Evolutionary conservation across 1,139 yeast genomes (phyloP), one percentile per base, ranked within the genome.

Genomic region (Sugiyamaella neomexicana): DNA sequence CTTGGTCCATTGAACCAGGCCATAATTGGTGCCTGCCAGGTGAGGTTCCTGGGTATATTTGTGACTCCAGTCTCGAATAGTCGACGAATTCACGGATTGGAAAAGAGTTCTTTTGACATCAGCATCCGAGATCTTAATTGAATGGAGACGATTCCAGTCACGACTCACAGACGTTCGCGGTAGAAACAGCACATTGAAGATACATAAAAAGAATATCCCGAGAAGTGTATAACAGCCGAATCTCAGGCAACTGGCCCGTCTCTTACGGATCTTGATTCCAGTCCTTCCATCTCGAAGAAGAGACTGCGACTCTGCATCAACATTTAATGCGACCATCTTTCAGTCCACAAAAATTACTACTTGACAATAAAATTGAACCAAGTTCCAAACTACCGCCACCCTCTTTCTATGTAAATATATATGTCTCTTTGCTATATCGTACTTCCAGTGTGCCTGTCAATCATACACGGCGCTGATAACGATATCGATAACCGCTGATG

Each of bases 101-200:
- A 71, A 59, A 37, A 72, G 46, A 2, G 63, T 53, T 2, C 73
- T 65, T 52, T 71, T 70, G 23, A 70, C 52, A 38, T 72, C 75
- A 2, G 66, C 53, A 10, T 57, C 54, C 9, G 73, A 60, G 45
- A 68, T 53, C 34, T 57, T 59, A 25, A 56, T 51, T 43, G 62
- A 60, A 69, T 89, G 89, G 64, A 89, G 71, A 53, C 96, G 72
- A 62, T 93, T 78, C 67, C 88, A 82, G 69, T 91, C 98, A 59
- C 97, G 76, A 52, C 87, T 82, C 16, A 89, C 73, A 1, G 97
- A 88, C 0, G 98, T 89, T 56, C 97, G 72, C 1, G 97, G 97
- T 29, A 90, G 75, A 66, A 91, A 91, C 1, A 88, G 82, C 50
- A 89, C 74, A 54, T 86, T 81, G 62, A 86, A 81, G 2, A 82